A percentile compares a stretch with the other conserved stretches of the same genome.
Conservation (phyloP, 225 moss, liverwort and hornwort species). For the Physcomitrellopsis africana region DNA sequence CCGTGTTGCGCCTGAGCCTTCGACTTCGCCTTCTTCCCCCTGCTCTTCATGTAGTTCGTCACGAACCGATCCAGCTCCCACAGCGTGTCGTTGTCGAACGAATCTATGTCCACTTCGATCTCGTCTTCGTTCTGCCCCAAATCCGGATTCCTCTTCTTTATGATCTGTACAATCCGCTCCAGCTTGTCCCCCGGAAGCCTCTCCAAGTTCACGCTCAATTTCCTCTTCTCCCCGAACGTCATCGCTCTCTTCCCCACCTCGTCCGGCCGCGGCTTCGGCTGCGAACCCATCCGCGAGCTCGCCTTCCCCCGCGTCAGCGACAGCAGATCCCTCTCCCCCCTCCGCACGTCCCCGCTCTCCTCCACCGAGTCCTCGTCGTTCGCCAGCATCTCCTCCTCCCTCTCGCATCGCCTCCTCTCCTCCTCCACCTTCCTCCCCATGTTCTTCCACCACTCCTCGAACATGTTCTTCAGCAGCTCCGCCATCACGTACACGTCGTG, state of each 20-base stretch:
- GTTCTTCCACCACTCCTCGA: slow-evolving; percentile 49
- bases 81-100: slow-evolving; percentile 51
- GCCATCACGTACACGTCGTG: slow-evolving; percentile 49
- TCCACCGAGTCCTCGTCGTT: slow-evolving; percentile 26
- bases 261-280: slow-evolving; percentile 44
- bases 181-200: slow-evolving; percentile 51
- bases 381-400: slow-evolving; percentile 22
- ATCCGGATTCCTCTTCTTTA: slow-evolving; percentile 49
- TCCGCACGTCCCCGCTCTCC: slow-evolving; percentile 17
- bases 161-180: slow-evolving; percentile 51
- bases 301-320: slow-evolving; percentile 23
- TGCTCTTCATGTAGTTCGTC: slow-evolving; percentile 56
- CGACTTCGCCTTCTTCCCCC: slow-evolving; percentile 39
- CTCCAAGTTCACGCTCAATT: slow-evolving; percentile 44
- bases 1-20: slow-evolving; percentile 19
- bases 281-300: not conserved
- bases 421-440: slow-evolving; percentile 41
- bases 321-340: slow-evolving; percentile 28
- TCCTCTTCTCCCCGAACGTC: slow-evolving; percentile 49
- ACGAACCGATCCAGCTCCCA: slow-evolving; percentile 62
- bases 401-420: slow-evolving; percentile 28
- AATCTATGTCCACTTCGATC: slow-evolving; percentile 54
- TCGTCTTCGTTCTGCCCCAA: slow-evolving; percentile 43
- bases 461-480: slow-evolving; percentile 29
- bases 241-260: slow-evolving; percentile 42